phyloP scores from a whole-genome alignment of 1,139 yeast genomes.

The Wickerhamomyces sp. region DNA sequence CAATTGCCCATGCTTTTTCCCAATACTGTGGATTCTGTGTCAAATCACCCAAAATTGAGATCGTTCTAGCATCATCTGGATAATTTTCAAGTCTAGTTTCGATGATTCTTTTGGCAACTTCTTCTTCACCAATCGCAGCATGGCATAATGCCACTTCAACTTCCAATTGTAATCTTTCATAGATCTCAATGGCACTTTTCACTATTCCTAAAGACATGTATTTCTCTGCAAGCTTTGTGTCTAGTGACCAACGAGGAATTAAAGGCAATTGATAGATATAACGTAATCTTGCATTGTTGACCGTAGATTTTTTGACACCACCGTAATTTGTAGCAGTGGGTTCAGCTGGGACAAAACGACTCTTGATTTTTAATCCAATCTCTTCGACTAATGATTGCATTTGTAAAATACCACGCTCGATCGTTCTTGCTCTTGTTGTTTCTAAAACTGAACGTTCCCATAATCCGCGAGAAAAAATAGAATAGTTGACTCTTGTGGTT shows the following conservation, averaged over 20 bases:
- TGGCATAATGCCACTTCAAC: constrained; percentile 89
- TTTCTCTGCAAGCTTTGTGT: constrained; percentile 77
- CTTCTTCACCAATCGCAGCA: constrained; percentile 77
- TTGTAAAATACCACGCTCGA: constrained; percentile 91
- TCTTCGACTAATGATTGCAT: constrained; percentile 92
- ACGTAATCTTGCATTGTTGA: constrained; percentile 49
- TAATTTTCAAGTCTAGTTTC: constrained; percentile 45
- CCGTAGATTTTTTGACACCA: constrained; percentile 22
- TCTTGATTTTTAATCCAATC: constrained; percentile 63
- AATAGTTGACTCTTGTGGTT: constrained; percentile 56
- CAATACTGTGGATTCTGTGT: constrained; percentile 72
- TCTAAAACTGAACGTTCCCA: constrained; percentile 91
- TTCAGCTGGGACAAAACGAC: constrained; percentile 45
- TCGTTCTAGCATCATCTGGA: constrained; percentile 80
- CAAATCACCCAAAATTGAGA: constrained; percentile 83
- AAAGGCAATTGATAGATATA: constrained; percentile 74
- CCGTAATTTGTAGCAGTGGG: constrained; percentile 41
- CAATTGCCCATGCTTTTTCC: constrained; percentile 85
- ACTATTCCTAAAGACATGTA: constrained; percentile 83
- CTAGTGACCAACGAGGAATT: constrained; percentile 84
- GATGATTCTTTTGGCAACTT: constrained; percentile 59
- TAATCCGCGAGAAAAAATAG: constrained; percentile 73
- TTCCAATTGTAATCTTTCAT: constrained; percentile 69
- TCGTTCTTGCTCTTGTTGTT: constrained; percentile 73
- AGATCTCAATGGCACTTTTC: constrained; percentile 85